Evolutionary conservation across 2,329 filamentous ascomycete genomes (phyloP), one percentile per base, ranked within the genome.

Genomic region (Colletotrichum cereale): DNA sequence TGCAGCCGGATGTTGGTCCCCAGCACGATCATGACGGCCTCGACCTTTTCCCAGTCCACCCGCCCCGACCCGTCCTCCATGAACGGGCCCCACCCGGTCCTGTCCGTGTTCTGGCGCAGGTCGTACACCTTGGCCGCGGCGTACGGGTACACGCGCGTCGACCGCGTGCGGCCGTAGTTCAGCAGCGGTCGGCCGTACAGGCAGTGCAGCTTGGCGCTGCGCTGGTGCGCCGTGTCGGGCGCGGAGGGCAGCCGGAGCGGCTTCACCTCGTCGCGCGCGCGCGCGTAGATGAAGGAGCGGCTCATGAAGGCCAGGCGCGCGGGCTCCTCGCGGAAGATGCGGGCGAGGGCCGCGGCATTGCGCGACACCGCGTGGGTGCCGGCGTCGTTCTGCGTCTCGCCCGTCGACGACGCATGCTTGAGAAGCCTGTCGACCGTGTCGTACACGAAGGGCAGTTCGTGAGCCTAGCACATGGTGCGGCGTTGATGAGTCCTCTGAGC

Each of bases 21-120:
- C 4, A 95, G 80, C 2, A 92, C 89, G 4, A 95, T 83, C 85
- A 94, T 88, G 65, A 94, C 88, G 11, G 91, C 90, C 80, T 95
- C 93, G 14, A 95, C 82, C 82, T 93, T 93, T 80, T 95, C 92
- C 93, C 93, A 96, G 79, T 96, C 92, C 0, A 93, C 90, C 6
- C 81, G 80, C 63, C 85, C 86, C 2, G 84, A 86, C 1, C 87
- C 88, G 76, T 95, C 92, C 61, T 88, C 83, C 76, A 87, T 82
- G 76, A 93, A 95, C 0, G 93, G 93, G 0, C 93, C 93, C 92
- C 93, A 95, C 44, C 85, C 79, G 1, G 87, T 91, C 34, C 80
- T 78, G 2, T 82, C 78, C 0, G 88, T 92, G 79, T 94, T 93
- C 74, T 91, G 86, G 1, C 93, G 85, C 58, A 95, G 80, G 77